Conservation (phyloP, 148 eudicot genomes). For the Rhododendron griersonianum region DNA sequence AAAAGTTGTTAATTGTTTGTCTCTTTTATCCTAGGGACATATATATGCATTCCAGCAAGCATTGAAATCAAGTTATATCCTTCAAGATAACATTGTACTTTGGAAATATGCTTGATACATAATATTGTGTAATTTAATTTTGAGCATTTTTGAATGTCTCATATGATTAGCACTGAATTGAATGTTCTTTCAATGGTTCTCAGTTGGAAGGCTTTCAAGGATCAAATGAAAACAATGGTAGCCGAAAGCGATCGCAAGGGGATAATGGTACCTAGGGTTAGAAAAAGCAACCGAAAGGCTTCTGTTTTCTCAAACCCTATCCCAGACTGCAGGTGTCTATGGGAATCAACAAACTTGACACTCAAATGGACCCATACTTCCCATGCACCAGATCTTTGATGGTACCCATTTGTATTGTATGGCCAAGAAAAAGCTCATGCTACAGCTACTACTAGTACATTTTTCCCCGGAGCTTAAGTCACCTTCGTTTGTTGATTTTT, state of each 20-base stretch:
- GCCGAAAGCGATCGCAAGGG: conserved; percentile 83
- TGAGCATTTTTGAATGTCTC: not conserved
- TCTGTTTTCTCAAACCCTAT: conserved; percentile 65
- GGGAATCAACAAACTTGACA: conserved; percentile 46
- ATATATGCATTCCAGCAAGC: not conserved
- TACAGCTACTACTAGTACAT: not conserved
- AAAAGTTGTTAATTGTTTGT: not conserved
- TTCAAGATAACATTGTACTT: not conserved
- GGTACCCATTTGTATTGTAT: not conserved
- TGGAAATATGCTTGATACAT: not conserved
- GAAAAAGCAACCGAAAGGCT: conserved; percentile 53
- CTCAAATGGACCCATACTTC: conserved; percentile 19
- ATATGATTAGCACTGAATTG: not conserved
- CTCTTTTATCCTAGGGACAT: not conserved
- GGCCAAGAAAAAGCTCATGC: not conserved
- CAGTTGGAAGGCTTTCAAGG: conserved; percentile 73
- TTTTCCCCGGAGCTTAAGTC: not conserved
- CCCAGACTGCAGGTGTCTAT: conserved; percentile 74
- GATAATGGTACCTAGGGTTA: conserved; percentile 47
- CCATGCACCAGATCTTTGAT: conserved; percentile 16
- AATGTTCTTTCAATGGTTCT: conserved; percentile 8
- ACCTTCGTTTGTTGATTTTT: not conserved
- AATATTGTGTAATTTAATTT: not conserved
- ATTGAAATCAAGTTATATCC: not conserved
- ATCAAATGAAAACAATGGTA: conserved; percentile 61